phyloP scores from a whole-genome alignment of 768 basidiomycete species.

The Postia placenta region DNA sequence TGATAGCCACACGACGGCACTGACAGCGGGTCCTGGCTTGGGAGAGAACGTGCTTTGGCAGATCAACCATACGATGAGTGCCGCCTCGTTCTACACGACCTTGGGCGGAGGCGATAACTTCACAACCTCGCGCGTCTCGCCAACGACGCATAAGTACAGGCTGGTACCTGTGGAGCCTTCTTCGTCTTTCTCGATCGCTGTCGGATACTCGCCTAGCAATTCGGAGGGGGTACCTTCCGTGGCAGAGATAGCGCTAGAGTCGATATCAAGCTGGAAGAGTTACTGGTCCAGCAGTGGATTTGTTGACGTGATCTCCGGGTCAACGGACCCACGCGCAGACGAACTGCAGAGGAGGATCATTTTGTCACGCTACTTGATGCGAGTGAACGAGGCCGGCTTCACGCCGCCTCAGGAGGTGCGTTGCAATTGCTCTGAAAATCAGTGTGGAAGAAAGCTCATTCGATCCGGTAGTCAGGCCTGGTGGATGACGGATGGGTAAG shows the following conservation, averaged over 20 bases:
- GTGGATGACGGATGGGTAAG: slow-evolving; percentile 53
- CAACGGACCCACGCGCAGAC: slow-evolving; percentile 42
- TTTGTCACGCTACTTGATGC: slow-evolving; percentile 49
- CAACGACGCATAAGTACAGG: slow-evolving; percentile 41
- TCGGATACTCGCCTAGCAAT: slow-evolving; percentile 25
- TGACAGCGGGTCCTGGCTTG: slow-evolving; percentile 17
- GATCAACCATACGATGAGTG: slow-evolving; percentile 37
- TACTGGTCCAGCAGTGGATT: slow-evolving; percentile 48
- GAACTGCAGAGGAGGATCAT: slow-evolving; percentile 54
- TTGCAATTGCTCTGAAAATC: too few species aligned
- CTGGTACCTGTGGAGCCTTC: slow-evolving; percentile 27
- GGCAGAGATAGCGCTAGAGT: slow-evolving; percentile 27
- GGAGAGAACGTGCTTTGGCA: too few species aligned
- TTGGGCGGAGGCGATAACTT: slow-evolving; percentile 33
- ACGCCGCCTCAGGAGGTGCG: slow-evolving; percentile 54
- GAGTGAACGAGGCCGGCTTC: slow-evolving; percentile 54
- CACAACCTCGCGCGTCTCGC: slow-evolving; percentile 35
- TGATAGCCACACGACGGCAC: slow-evolving; percentile 40
- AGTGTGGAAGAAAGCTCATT: too few species aligned
- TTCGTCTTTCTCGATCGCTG: slow-evolving; percentile 30
- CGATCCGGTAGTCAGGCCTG: slow-evolving; percentile 43
- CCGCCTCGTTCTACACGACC: slow-evolving; percentile 37
- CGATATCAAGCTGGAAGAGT: slow-evolving; percentile 34
- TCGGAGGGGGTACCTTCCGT: slow-evolving; percentile 18
- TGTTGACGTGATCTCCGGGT: slow-evolving; percentile 45